A percentile compares a stretch with the other conserved stretches of the same genome.
Conservation (phyloP, 306 rosid species). For the Gillenia trifoliata region DNA sequence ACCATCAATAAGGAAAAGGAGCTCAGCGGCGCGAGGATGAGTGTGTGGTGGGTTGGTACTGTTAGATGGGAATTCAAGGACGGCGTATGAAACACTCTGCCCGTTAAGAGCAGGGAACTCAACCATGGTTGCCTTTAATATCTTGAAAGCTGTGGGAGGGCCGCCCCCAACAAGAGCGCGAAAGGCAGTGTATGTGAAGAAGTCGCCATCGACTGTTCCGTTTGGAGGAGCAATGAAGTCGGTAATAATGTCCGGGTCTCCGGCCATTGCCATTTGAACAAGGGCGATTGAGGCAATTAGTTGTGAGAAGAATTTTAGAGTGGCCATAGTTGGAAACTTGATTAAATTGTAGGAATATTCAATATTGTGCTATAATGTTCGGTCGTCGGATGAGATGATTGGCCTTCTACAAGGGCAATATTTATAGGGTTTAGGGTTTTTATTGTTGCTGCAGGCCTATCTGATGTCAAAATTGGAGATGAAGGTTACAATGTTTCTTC, state of each 20-base stretch:
- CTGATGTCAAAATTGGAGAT: background rate
- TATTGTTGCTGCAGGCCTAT: background rate
- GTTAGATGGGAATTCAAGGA: background rate
- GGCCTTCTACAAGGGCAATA: too few species aligned
- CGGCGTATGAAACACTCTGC: background rate
- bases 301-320: conserved; percentile 16
- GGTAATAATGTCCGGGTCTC: conserved; percentile 30
- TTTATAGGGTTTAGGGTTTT: too few species aligned
- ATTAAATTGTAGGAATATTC: background rate
- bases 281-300: conserved; percentile 12
- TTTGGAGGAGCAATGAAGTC: conserved; percentile 30
- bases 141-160: background rate
- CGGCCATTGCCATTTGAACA: conserved; percentile 15
- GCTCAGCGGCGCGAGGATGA: background rate
- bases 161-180: background rate
- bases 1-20: background rate
- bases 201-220: conserved; percentile 16
- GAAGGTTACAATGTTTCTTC: background rate
- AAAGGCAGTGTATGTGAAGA: background rate
- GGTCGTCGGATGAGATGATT: background rate
- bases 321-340: background rate
- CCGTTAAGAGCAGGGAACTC: background rate
- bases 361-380: background rate
- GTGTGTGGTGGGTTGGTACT: background rate
- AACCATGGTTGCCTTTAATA: background rate